Evolutionary conservation across 208 protist genomes (phyloP).

Genomic region (Entamoeba invadens): DNA sequence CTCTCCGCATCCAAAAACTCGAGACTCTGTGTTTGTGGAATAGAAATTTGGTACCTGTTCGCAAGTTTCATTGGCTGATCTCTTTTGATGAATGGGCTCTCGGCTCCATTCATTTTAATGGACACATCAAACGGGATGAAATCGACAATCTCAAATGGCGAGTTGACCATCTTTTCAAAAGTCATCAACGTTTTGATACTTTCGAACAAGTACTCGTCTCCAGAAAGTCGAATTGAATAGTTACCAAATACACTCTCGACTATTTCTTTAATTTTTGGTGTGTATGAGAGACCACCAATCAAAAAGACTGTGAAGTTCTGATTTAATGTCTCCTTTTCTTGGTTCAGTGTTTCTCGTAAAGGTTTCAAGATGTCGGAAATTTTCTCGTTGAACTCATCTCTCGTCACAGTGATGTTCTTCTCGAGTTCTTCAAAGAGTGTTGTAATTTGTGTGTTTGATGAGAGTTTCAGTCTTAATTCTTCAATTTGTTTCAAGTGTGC

Average conservation of each 20-base stretch:
- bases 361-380: neutral
- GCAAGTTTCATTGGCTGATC: neutral
- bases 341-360: neutral
- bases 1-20: neutral
- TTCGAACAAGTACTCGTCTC: neutral
- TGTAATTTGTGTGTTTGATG: neutral
- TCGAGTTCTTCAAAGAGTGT: neutral
- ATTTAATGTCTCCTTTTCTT: neutral
- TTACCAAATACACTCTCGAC: neutral
- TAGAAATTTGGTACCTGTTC: neutral
- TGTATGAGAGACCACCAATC: neutral
- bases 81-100: neutral
- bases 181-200: neutral
- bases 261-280: neutral
- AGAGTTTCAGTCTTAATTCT: neutral
- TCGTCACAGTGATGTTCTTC: neutral
- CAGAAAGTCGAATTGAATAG: neutral
- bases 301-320: neutral
- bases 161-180: neutral
- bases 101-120: neutral
- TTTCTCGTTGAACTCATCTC: neutral
- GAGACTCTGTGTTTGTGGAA: neutral
- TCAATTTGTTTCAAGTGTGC: neutral
- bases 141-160: neutral
- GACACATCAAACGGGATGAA: neutral